phyloP scores from a whole-genome alignment of 2,329 filamentous ascomycete genomes.

The Rhynchosporium agropyri region DNA sequence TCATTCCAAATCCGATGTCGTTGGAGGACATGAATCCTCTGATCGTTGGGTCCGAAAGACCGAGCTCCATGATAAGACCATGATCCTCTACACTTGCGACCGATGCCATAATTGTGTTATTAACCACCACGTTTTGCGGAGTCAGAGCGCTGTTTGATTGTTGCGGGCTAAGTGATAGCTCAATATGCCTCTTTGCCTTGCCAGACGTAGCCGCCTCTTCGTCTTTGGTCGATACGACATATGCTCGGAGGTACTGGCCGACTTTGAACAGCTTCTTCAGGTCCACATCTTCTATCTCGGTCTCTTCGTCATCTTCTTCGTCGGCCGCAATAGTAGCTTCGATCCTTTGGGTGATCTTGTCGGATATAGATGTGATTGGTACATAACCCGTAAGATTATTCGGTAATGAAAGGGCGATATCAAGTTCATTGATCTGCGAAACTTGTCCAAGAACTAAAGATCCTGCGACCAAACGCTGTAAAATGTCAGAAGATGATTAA shows the following conservation, averaged over 20 bases:
- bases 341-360: slow-evolving; percentile 73
- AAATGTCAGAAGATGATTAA: slow-evolving; percentile 41
- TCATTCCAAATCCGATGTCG: slow-evolving; percentile 69
- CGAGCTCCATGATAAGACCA: slow-evolving; percentile 90
- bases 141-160: slow-evolving; percentile 76
- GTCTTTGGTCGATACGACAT: slow-evolving; percentile 77
- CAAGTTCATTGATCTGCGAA: slow-evolving; percentile 75
- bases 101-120: slow-evolving; percentile 82
- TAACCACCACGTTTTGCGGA: slow-evolving; percentile 71
- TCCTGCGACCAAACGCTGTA: slow-evolving; percentile 78
- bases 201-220: slow-evolving; percentile 51
- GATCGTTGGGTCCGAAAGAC: slow-evolving; percentile 66
- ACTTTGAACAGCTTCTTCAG: slow-evolving; percentile 74
- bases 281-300: slow-evolving; percentile 64
- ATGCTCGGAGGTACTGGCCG: slow-evolving; percentile 86
- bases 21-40: slow-evolving; percentile 85
- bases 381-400: slow-evolving; percentile 93
- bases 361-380: slow-evolving; percentile 88
- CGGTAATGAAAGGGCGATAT: slow-evolving; percentile 80
- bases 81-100: slow-evolving; percentile 94
- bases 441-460: slow-evolving; percentile 88
- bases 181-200: slow-evolving; percentile 75
- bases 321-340: slow-evolving; percentile 67
- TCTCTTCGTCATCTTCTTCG: slow-evolving; percentile 56
- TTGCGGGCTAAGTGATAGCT: slow-evolving; percentile 80